Conservation (phyloP, 306 rosid genomes). For the Rosa multiflora region DNA sequence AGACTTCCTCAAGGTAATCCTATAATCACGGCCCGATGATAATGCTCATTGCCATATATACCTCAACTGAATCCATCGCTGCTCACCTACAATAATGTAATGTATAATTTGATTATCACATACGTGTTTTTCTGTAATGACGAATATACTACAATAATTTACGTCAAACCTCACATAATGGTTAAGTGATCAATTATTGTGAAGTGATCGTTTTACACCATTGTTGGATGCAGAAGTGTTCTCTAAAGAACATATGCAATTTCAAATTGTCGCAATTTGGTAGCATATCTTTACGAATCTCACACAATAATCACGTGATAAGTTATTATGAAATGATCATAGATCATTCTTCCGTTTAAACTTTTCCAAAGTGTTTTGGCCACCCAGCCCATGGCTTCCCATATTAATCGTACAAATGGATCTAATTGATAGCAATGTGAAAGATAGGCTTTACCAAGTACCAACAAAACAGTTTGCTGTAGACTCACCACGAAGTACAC, state of each 20-base stretch:
- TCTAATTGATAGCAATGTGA: neutral
- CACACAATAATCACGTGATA: no score
- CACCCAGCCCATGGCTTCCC: neutral
- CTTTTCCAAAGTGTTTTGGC: neutral
- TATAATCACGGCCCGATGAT: constrained; percentile 14
- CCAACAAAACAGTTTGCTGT: no score
- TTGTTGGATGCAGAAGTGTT: no score
- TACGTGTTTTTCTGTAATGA: neutral
- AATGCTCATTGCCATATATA: neutral
- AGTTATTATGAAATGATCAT: no score
- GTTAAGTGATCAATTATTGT: no score
- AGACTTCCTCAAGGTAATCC: neutral
- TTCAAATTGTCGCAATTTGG: no score
- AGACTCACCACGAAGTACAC: neutral
- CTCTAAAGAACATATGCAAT: no score
- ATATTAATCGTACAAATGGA: neutral
- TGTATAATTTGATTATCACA: neutral
- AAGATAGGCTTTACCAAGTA: no score
- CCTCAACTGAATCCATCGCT: neutral
- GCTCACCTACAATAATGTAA: neutral
- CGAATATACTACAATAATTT: neutral
- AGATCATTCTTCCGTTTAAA: no score
- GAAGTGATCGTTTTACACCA: no score
- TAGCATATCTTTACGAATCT: no score
- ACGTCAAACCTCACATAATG: no score